Evolutionary conservation across 495 filamentous ascomycete genomes (phyloP), one percentile per base, ranked within the genome.

Genomic region (Aspergillus campestris): DNA sequence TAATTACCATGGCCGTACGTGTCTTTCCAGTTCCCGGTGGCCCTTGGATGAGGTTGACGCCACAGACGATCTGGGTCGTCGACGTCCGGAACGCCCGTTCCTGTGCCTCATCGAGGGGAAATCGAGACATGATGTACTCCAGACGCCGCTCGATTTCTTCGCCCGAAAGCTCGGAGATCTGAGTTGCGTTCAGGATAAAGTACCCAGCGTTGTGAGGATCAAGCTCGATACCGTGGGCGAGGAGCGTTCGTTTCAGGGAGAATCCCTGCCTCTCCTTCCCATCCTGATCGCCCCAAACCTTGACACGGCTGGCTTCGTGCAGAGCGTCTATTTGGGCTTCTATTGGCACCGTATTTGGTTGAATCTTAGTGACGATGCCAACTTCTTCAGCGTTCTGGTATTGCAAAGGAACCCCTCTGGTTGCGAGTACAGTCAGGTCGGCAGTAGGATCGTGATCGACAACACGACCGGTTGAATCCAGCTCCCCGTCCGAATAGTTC

Each of bases 21-120:
- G 47, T 47, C n/a, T 49, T 49, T 11, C 40, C 47, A 10, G 40
- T 49, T 15, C 40, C 47, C 6, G n/a, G 40, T 36, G 47, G 41
- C 29, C 47, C 40, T 29, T 27, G 14, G 13, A 49, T 45, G n/a
- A 49, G 40, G 13, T 38, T 44, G 3, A 47, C 11, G 11, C 47
- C 47, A 18, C 12, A 10, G 9, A 34, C 32, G 3, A 2, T 12
- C 5, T 10, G 9, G 32, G 32, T 34, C 5, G 32, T 34, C 5
- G 5, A 34, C 5, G 9, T 34, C 5, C 12, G 3, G 3, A 3
- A 34, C 9, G 32, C 32, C 9, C 5, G 9, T 10, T 12, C 9
- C 12, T 34, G 32, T 10, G 32, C 32, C 2, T 34, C 32, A 12
- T 34, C 32, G 12, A 34, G 5, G 5, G 5, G 5, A 34, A 34